Base-by-base conservation (phyloP, 139 green algal species). In the Yamagishiella unicocca region DNA sequence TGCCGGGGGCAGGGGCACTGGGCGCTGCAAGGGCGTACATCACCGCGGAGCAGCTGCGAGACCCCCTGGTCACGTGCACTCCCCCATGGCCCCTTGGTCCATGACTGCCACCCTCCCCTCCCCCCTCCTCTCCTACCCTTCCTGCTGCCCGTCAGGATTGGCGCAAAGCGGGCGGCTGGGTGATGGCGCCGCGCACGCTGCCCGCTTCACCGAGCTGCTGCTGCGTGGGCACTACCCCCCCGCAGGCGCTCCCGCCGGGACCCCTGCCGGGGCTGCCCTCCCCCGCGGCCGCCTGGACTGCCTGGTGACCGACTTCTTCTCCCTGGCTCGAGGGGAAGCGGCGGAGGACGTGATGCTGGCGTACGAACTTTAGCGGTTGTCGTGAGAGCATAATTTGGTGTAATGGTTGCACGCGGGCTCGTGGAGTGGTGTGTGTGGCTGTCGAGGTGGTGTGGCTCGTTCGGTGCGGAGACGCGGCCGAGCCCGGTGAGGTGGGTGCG, bases 251-350 rank as follows among this genome's bases (percentile, higher is more conserved):
- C 14, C 66, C 87, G 24, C 1, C 54, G 31, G 55, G 50, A n/a
- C 55, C 66, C 42, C 40, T 45, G 33, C 43, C 37, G 45, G 24
- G 9, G 17, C 8, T 4, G n/a, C 91, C 2, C 89, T 97, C 40
- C 67, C 72, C 1, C 67, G 93, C 6, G 81, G 87, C 9, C 85
- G 93, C 37, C 94, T 97, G 81, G 91, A 95, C 37, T 91, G 92
- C 4, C 76, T 97, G 37, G 85, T 96, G 19, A 45, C 82, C 19
- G 95, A 97, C 74, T 94, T 97, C 85, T 94, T 91, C 24, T 81
- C 87, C 40, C 64, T 97, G 8, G 86, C 90, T 2, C 85, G 95
- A 1, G 88, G 94, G 2, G 93, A 97, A 72, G 91, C 90, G n/a
- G 92, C 80, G 14, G 67, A 43, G 1, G 95, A 97, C 73, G 91